phyloP scores from a whole-genome alignment of 2,329 filamentous ascomycete species.

The Mollisia scopiformis region DNA sequence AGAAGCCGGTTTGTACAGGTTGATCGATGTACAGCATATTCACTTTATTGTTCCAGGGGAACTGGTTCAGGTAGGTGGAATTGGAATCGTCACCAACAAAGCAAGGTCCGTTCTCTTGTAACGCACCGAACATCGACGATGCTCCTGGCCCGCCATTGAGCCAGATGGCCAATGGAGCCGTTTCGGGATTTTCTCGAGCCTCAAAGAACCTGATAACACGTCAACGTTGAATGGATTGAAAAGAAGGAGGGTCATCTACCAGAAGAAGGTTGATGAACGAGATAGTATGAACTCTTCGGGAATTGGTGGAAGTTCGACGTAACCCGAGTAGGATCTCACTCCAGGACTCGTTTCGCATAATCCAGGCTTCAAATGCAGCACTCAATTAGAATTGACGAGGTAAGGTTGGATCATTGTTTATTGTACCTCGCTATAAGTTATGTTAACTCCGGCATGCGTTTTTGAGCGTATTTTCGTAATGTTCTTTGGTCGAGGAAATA shows the following conservation, averaged over 20 bases:
- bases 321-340: conserved; percentile 23
- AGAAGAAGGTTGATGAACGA: conserved; percentile 45
- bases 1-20: conserved; percentile 69
- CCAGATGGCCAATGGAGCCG: conserved; percentile 57
- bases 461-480: too few species aligned
- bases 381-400: too few species aligned
- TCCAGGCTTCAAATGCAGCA: too few species aligned
- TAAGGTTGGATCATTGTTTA: too few species aligned
- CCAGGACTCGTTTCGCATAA: conserved; percentile 27
- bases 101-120: conserved; percentile 54
- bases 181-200: conserved; percentile 46
- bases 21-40: conserved; percentile 58
- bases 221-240: too few species aligned
- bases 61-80: conserved; percentile 51
- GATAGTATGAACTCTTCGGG: too few species aligned
- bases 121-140: conserved; percentile 61
- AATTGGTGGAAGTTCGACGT: conserved; percentile 24
- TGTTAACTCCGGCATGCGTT: too few species aligned
- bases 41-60: conserved; percentile 63
- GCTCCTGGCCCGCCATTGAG: conserved; percentile 67
- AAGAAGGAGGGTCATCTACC: too few species aligned
- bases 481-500: too few species aligned
- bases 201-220: too few species aligned
- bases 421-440: too few species aligned
- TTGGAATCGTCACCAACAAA: conserved; percentile 41